Base-by-base conservation (phyloP, 495 filamentous ascomycete species). In the Tetracladium setigerum region DNA sequence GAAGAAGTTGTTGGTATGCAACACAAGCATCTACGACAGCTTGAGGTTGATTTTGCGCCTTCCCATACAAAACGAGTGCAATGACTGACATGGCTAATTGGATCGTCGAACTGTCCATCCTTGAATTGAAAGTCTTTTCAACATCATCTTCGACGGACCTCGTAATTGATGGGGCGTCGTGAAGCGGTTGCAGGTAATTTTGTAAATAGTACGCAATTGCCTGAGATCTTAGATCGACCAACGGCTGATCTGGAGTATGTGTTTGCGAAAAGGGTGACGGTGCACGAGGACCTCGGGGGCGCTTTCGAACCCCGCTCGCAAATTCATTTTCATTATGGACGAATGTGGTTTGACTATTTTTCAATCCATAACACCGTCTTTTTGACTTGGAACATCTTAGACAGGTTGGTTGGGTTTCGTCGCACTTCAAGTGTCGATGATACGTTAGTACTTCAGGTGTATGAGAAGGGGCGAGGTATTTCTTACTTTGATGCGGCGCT, bases 201-300 rank as follows among this genome's bases (percentile, higher is more conserved):
- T 52, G 43, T 12, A 56, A 14, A 33, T 59, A 62, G 45, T 62
- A 62, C 12, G 37, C 40, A 36, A 59, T 1, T 4, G 58, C 58
- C 30, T 32, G 17, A 3, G 56, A 54, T 14, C 47, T 12, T 31
- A 60, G 38, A 46, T 63, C 56, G 13, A 55, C 30, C 2, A 45
- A 38, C 6, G 50, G 56, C 30, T 45, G 55, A n/a, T 50, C 30
- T 24, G 47, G 55, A 34, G 54, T 27, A 3, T 27, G 22, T 27
- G 22, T 3, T 27, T 27, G 3, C 22, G 3, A 3, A 3, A 7
- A 27, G 3, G 22, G 22, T 3, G 22, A 31, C 10, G 19, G 57
- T 13, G 62, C 57, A 41, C 62, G 62, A 32, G 62, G 62, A 24
- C 62, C 62, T 55, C 62, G 52, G 0, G 62, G 62, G 1, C 62